These are phyloP conservation scores for Aegilops tauschii DNA, from an alignment of 176 grass and related monocot species.

Conservation along the genomic window DNA sequence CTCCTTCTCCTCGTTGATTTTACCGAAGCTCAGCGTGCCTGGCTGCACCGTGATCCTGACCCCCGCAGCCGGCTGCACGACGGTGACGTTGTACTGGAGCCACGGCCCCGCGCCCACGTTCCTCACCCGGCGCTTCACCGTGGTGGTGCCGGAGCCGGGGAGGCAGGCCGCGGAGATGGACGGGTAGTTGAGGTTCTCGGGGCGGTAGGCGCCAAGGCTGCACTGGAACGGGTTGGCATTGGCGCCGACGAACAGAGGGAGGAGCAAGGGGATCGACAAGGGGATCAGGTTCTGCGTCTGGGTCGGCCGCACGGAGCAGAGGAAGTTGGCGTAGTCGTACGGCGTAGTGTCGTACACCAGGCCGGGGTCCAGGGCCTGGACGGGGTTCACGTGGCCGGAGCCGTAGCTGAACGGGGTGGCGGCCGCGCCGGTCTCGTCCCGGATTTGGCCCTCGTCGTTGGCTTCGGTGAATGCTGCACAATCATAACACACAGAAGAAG, in stretches of 20 bases:
- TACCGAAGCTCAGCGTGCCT: constrained; percentile 18
- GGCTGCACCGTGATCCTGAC: constrained; percentile 50
- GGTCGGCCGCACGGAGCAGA: constrained; percentile 46
- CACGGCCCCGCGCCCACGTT: constrained; percentile 42
- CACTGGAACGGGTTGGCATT: constrained; percentile 23
- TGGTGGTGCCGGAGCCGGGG: neutral
- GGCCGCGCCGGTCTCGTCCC: constrained; percentile 14
- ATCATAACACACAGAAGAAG: too few relatives aligned
- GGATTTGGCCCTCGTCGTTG: constrained; percentile 31
- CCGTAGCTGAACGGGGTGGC: constrained; percentile 70
- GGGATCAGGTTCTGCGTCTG: neutral
- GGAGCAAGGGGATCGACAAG: neutral
- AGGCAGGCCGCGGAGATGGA: constrained; percentile 52
- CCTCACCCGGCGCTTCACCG: constrained; percentile 48
- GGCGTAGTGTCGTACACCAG: constrained; percentile 67
- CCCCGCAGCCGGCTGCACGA: constrained; percentile 21
- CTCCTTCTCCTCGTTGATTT: constrained; percentile 47
- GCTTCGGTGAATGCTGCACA: constrained; percentile 43
- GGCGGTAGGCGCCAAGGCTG: constrained; percentile 9
- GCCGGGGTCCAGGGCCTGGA: constrained; percentile 54
- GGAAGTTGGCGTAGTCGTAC: constrained; percentile 59
- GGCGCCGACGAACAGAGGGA: constrained; percentile 12
- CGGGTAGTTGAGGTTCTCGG: constrained; percentile 73
- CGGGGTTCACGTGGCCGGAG: constrained; percentile 47
- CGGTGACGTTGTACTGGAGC: constrained; percentile 25